phyloP scores from a whole-genome alignment of 208 protist genomes.

The Eutreptiella sp. region DNA sequence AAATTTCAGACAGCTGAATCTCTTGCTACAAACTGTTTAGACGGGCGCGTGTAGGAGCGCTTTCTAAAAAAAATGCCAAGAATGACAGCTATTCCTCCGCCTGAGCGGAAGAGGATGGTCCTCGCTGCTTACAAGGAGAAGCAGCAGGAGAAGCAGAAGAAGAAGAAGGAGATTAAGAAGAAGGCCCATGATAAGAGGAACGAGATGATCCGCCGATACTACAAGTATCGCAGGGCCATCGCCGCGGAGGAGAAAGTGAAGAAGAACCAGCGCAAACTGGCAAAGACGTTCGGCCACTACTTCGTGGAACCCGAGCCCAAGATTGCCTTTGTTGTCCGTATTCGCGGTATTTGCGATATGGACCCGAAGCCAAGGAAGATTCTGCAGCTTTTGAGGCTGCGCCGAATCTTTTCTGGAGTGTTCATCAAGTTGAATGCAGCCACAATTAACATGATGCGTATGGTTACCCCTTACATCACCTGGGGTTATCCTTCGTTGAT shows the following conservation, averaged over 20 bases:
- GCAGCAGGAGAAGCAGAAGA: background rate
- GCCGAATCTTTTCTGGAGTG: constrained; percentile 98
- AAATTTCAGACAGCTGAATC: too few relatives aligned
- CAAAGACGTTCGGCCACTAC: constrained; percentile 85
- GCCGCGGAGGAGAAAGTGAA: constrained; percentile 67
- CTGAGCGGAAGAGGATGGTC: constrained; percentile 20
- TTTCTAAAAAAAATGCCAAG: too few relatives aligned
- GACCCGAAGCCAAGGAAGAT: constrained; percentile 96
- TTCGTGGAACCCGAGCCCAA: constrained; percentile 97
- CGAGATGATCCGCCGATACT: constrained; percentile 80
- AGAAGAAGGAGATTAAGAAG: constrained; percentile 13
- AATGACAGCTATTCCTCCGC: constrained; percentile 22
- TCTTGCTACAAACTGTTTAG: too few relatives aligned
- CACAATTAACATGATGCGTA: constrained; percentile 97
- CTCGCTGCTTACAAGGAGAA: background rate
- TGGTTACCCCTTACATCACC: constrained; percentile 97
- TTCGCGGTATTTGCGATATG: constrained; percentile 98
- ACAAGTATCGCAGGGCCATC: too few relatives aligned
- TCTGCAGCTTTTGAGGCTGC: constrained; percentile 96
- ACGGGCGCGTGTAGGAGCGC: too few relatives aligned
- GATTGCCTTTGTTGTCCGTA: constrained; percentile 97
- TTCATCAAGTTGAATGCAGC: constrained; percentile 99
- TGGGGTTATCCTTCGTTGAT: constrained; percentile 97
- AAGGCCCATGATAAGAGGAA: constrained; percentile 58
- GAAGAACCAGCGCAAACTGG: constrained; percentile 72